Conservation (phyloP, 1,284 basidiomycete species). For the Fomes fomentarius region DNA sequence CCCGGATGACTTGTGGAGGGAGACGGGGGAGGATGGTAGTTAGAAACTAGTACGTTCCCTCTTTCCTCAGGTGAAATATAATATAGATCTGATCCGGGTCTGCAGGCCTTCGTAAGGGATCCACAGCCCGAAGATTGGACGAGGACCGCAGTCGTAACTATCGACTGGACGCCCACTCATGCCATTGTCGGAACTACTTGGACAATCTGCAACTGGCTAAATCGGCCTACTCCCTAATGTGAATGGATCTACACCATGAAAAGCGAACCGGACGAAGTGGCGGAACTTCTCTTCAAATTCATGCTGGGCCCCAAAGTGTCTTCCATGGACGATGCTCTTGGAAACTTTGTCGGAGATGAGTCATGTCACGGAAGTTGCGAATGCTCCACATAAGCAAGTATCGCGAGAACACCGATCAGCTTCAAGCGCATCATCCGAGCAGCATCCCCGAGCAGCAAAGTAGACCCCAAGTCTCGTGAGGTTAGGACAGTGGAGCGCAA, state of each 20-base stretch:
- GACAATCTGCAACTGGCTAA: not conserved
- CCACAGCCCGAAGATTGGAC: constrained; percentile 17
- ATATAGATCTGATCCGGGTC: no score
- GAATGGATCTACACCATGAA: constrained; percentile 9
- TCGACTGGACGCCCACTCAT: not conserved
- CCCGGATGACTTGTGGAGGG: constrained; percentile 14
- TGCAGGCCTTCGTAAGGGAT: constrained; percentile 7
- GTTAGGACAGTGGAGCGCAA: no score
- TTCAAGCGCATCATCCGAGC: constrained; percentile 16
- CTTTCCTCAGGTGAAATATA: not conserved
- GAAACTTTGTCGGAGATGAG: not conserved
- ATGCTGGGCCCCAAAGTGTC: constrained; percentile 17
- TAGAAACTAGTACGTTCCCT: constrained; percentile 7
- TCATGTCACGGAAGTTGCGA: constrained; percentile 5
- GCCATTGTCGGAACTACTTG: not conserved
- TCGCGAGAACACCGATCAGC: constrained; percentile 2
- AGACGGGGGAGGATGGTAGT: constrained; percentile 5
- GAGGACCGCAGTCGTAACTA: constrained; percentile 10
- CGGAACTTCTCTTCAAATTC: constrained; percentile 10
- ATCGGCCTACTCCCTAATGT: constrained; percentile 7
- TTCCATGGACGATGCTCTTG: constrained; percentile 3
- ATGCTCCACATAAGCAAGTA: constrained; percentile 8
- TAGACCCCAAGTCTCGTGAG: no score
- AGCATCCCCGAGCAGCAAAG: not conserved
- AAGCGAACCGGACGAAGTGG: constrained; percentile 1